Evolutionary conservation across 2,329 filamentous ascomycete genomes (phyloP).

Genomic region (Fonsecaea multimorphosa): DNA sequence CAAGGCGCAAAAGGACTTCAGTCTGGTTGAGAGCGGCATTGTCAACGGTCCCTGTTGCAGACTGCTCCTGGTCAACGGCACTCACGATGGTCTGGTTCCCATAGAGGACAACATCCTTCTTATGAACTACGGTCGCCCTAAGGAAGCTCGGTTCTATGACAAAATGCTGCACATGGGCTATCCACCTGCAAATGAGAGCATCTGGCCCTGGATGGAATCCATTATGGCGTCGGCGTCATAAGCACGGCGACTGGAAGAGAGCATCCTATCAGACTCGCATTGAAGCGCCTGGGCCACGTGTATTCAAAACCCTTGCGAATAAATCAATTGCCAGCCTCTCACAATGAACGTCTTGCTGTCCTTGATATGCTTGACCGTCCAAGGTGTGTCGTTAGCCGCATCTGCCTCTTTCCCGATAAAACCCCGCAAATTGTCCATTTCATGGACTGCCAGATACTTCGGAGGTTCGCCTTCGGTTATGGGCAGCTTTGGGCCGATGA

Average conservation of each 20-base stretch:
- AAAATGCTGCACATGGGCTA: conserved; percentile 72
- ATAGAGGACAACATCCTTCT: conserved; percentile 71
- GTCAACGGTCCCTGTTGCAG: conserved; percentile 62
- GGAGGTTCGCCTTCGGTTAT: conserved; percentile 41
- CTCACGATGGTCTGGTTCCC: conserved; percentile 68
- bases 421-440: conserved; percentile 72
- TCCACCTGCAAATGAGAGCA: conserved; percentile 48
- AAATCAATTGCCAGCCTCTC: conserved; percentile 28
- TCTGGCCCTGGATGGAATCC: conserved; percentile 39
- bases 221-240: conserved; percentile 33
- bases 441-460: conserved; percentile 72
- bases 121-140: conserved; percentile 68
- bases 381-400: conserved; percentile 31
- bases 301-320: conserved; percentile 25
- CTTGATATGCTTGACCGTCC: conserved; percentile 27
- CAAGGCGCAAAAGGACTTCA: conserved; percentile 66
- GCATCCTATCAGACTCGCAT: not conserved
- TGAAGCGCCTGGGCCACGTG: not conserved
- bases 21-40: conserved; percentile 65
- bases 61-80: conserved; percentile 68
- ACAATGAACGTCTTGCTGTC: conserved; percentile 30
- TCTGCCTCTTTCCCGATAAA: conserved; percentile 46
- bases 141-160: conserved; percentile 69
- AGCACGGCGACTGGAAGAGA: not conserved
- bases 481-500: conserved; percentile 62